These are phyloP conservation scores for Globisporangium middletonii DNA, from an alignment of 352 stramenopile species.

Conservation along the genomic window DNA sequence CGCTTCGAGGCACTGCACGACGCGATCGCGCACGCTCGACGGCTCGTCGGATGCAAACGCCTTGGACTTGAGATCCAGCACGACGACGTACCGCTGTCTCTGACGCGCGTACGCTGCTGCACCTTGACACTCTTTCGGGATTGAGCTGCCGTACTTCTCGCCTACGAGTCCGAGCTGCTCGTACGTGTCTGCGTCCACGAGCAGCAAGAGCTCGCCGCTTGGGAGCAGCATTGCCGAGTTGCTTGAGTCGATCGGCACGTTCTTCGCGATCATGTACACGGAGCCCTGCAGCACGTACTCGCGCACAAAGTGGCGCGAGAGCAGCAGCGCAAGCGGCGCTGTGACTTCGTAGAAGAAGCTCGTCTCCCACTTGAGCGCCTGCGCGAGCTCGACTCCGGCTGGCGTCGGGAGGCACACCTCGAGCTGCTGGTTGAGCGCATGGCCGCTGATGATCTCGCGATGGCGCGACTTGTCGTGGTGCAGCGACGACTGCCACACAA, in stretches of 20 bases:
- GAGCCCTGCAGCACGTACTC: conserved; percentile 49
- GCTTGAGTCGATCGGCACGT: conserved; percentile 49
- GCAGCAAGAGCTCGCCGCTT: conserved; percentile 58
- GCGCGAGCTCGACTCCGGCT: conserved; percentile 24
- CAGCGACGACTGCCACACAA: conserved; percentile 67
- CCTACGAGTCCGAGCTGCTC: conserved; percentile 66
- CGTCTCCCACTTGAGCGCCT: conserved; percentile 67
- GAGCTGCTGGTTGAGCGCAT: conserved; percentile 64
- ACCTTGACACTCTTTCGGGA: conserved; percentile 14
- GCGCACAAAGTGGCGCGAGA: conserved; percentile 48
- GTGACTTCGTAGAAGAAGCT: conserved; percentile 80
- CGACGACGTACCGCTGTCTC: conserved; percentile 53
- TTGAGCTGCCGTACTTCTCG: conserved; percentile 42
- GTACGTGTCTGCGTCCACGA: conserved; percentile 63
- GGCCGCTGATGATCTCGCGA: conserved; percentile 29
- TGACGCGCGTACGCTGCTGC: conserved; percentile 17
- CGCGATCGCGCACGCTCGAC: conserved; percentile 23
- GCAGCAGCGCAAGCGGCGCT: conserved; percentile 41
- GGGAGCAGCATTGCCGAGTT: conserved; percentile 65
- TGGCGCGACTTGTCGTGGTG: conserved; percentile 40
- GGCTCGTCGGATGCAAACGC: conserved; percentile 21
- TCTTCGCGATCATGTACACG: conserved; percentile 77
- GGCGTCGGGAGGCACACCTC: conserved; percentile 49
- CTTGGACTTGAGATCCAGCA: conserved; percentile 49
- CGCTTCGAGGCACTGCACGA: conserved; percentile 34